phyloP scores from a whole-genome alignment of 192 early-diverging fungal species.

The Backusella westeae region DNA sequence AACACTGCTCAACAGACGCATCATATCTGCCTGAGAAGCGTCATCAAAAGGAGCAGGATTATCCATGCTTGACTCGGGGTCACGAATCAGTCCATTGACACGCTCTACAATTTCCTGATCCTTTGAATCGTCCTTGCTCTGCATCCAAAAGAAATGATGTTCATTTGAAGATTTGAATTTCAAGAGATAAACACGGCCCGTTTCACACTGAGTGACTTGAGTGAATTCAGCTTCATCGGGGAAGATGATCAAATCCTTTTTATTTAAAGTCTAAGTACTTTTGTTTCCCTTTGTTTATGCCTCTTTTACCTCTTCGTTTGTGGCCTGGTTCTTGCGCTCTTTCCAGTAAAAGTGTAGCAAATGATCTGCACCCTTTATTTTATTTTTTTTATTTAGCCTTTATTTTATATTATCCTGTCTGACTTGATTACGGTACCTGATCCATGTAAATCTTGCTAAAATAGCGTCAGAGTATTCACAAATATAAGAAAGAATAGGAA shows the following conservation, averaged over 20 bases:
- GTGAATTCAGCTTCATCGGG: constrained; percentile 75
- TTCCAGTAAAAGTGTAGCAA: constrained; percentile 84
- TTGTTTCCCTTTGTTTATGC: background rate
- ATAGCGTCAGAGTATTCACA: background rate
- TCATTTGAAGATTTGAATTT: constrained; percentile 80
- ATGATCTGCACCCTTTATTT: constrained; percentile 53
- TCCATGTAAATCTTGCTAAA: constrained; percentile 65
- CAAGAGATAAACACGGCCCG: constrained; percentile 77
- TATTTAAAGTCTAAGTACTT: background rate
- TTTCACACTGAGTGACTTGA: constrained; percentile 48
- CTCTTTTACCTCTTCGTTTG: constrained; percentile 46
- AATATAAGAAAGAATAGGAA: background rate
- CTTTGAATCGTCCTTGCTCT: constrained; percentile 57
- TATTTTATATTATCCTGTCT: background rate
- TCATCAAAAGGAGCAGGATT: constrained; percentile 17
- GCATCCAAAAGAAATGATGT: constrained; percentile 86
- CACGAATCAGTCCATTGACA: constrained; percentile 62
- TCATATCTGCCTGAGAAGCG: constrained; percentile 21
- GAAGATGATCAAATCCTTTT: constrained; percentile 69
- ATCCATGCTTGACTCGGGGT: constrained; percentile 36
- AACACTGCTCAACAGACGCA: constrained; percentile 22
- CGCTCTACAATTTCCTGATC: constrained; percentile 57
- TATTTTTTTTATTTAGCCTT: background rate
- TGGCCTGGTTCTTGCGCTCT: constrained; percentile 53
- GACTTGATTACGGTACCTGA: constrained; percentile 33